phyloP scores from a whole-genome alignment of 805 yeast species.

The Ogataea parapolymorpha region DNA sequence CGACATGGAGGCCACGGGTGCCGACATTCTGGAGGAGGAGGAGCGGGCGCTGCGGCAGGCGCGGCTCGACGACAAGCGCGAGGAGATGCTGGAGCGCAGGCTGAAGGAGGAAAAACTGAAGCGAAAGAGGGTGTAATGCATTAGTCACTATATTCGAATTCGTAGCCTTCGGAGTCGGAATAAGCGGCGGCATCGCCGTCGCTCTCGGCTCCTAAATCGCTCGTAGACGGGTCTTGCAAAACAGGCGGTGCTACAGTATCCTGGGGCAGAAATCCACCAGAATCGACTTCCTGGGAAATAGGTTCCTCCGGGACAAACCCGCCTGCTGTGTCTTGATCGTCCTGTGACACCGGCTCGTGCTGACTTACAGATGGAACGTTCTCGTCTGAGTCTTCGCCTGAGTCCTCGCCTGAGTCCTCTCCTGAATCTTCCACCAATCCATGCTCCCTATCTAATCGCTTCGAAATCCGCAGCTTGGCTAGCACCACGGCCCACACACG shows the following conservation, averaged over 20 bases:
- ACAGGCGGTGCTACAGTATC: no score
- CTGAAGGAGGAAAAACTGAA: conserved; percentile 44
- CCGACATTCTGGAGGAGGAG: conserved; percentile 84
- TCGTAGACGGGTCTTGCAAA: no score
- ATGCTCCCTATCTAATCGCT: conserved; percentile 45
- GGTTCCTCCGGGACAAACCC: conserved; percentile 12
- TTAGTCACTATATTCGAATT: conserved; percentile 41
- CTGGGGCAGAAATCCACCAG: no score
- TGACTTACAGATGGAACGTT: background rate
- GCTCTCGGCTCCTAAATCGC: no score
- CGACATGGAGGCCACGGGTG: conserved; percentile 95
- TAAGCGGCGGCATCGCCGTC: background rate
- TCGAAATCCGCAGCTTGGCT: conserved; percentile 45
- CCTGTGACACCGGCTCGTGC: background rate
- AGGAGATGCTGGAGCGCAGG: conserved; percentile 56
- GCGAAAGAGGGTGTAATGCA: conserved; percentile 23
- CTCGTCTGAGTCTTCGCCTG: conserved; percentile 1
- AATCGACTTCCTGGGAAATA: background rate
- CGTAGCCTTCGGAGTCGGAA: conserved; percentile 36
- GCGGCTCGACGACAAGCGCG: conserved; percentile 69
- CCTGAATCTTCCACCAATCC: conserved; percentile 35
- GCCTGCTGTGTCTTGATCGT: conserved; percentile 9
- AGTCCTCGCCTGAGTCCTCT: background rate
- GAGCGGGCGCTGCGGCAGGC: conserved; percentile 64
- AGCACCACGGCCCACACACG: conserved; percentile 52